Evolutionary conservation across 495 filamentous ascomycete species (phyloP), one percentile per base, ranked within the genome.

Genomic region (Penicillium macrosclerotiorum): DNA sequence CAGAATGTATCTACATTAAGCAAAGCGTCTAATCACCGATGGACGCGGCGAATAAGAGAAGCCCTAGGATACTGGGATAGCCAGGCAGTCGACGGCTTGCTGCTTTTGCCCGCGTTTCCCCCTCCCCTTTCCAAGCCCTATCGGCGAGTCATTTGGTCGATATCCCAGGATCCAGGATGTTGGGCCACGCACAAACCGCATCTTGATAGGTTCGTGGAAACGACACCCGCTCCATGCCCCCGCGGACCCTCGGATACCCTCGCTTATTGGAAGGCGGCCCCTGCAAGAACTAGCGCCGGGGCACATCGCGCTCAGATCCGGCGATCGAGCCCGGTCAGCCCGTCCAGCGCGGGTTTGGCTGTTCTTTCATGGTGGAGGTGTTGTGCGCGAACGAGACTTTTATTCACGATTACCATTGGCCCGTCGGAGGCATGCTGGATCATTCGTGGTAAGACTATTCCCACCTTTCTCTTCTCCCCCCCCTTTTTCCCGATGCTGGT

Each of bases 101-200:
- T 29, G 25, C 6, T 6, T 29, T n/a, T n/a, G n/a, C n/a, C n/a
- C n/a, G n/a, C n/a, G n/a, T 6, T 29, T 29, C 25, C 25, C 25
- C 25, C 25, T 29, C 25, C 6, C 31, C 12, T 8, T 13, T 11
- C 17, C 42, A 45, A 37, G 32, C 40, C 42, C 37, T 56, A 56
- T 49, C 47, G 27, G 55, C 59, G 43, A 56, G 52, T 54, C 42
- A 56, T 46, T 12, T 37, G n/a, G 35, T 35, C 6, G 27, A 37
- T 16, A 52, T 45, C 47, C 59, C 59, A 55, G 57, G 56, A 52
- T 52, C 59, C 59, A 51, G 52, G 50, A 37, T 60, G 40, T 47
- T 63, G 59, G 59, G 59, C 53, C 59, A 41, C 52, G 56, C 49
- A 49, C 38, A 56, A 54, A 34, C 46, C 44, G 19, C 35, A 57